phyloP scores from a whole-genome alignment of 192 early-diverging fungal genomes.

The Coemansia sp. region DNA sequence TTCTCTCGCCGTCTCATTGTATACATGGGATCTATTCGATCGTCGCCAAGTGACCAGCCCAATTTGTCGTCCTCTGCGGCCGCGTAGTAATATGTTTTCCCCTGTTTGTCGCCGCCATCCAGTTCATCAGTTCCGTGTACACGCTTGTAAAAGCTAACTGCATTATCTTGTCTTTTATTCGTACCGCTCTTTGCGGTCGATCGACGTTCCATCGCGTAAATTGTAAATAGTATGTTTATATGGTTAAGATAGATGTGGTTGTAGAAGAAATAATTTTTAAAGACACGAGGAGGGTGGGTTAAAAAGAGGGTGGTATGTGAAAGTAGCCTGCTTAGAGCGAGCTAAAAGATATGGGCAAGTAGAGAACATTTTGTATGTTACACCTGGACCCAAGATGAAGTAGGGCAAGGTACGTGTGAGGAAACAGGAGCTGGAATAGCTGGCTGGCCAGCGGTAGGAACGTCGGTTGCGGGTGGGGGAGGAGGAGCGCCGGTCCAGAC shows the following conservation, averaged over 20 bases:
- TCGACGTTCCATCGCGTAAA: slow-evolving; percentile 10
- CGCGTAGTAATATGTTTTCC: slow-evolving; percentile 15
- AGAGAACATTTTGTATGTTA: not conserved
- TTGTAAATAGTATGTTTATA: not conserved
- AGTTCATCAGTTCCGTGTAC: slow-evolving; percentile 22
- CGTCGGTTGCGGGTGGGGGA: not conserved
- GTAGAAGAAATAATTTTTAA: not conserved
- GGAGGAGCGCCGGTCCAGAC: slow-evolving; percentile 31
- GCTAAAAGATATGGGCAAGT: slow-evolving; percentile 1
- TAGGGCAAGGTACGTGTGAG: slow-evolving; percentile 6
- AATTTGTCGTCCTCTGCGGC: slow-evolving; percentile 39
- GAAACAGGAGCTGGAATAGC: slow-evolving; percentile 4
- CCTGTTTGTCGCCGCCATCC: not conserved
- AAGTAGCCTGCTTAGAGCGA: not conserved
- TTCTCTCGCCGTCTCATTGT: slow-evolving; percentile 37
- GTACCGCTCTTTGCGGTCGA: not conserved
- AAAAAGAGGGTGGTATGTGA: not conserved
- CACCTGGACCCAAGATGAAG: slow-evolving; percentile 21
- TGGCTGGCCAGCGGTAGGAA: slow-evolving; percentile 9
- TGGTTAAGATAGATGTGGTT: not conserved
- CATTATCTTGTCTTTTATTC: slow-evolving; percentile 13
- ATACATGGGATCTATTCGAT: slow-evolving; percentile 46
- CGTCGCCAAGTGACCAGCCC: slow-evolving; percentile 32
- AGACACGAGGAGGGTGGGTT: not conserved
- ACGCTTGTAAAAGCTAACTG: slow-evolving; percentile 26